Conservation (phyloP, 1,139 yeast genomes). For the Pneumocystis murina region DNA sequence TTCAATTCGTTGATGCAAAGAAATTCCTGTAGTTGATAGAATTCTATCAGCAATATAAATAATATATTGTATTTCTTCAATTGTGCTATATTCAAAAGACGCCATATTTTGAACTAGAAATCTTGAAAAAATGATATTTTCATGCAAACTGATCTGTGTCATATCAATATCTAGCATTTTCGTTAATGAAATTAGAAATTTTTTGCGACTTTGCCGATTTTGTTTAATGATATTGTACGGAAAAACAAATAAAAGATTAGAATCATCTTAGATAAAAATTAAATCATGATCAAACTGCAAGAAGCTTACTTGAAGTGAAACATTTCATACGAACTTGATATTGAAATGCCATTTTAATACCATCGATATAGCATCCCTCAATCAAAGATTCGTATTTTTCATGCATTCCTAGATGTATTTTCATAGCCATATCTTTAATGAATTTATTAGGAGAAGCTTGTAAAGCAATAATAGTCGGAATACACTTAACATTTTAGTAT, state of each 20-base stretch:
- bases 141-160: conserved; percentile 8
- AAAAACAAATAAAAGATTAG: conserved; percentile 13
- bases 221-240: conserved; percentile 34
- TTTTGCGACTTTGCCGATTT: conserved; percentile 33
- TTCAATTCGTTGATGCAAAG: conserved; percentile 21
- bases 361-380: conserved; percentile 50
- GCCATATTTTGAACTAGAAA: conserved; percentile 30
- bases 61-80: conserved; percentile 31
- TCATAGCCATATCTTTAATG: conserved; percentile 36
- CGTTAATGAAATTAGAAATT: conserved; percentile 29
- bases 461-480: conserved; percentile 56
- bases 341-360: conserved; percentile 40
- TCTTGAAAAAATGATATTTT: conserved; percentile 16
- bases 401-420: conserved; percentile 40
- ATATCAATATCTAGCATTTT: conserved; percentile 26
- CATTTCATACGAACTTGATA: conserved; percentile 26
- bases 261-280: conserved; percentile 12
- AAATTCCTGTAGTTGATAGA: conserved; percentile 27
- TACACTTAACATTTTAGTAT: conserved; percentile 27
- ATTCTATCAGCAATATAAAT: conserved; percentile 21
- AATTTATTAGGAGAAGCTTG: conserved; percentile 37
- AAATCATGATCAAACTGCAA: background rate
- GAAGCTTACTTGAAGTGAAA: conserved; percentile 4
- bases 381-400: conserved; percentile 58
- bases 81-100: conserved; percentile 25